A percentile compares a stretch with the other conserved stretches of the same genome.
Conservation (phyloP, 306 rosid genomes). For the Hylodesmum podocarpum region DNA sequence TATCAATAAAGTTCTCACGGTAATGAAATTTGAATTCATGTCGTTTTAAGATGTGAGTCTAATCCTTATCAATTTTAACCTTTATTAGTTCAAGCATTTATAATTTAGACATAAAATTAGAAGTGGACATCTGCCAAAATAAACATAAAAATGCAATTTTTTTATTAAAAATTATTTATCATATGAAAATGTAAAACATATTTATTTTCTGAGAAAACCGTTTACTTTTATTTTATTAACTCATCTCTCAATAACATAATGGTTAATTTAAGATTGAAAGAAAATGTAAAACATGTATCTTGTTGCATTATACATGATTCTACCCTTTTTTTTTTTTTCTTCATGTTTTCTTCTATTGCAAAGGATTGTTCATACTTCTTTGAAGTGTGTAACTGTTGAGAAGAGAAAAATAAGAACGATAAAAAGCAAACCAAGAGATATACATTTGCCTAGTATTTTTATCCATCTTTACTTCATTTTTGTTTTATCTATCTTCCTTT, state of each 20-base stretch:
- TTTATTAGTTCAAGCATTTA: too few species aligned
- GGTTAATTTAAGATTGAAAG: not conserved
- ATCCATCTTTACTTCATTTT: not conserved
- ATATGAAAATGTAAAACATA: too few species aligned
- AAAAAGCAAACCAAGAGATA: not conserved
- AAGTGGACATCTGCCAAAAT: too few species aligned
- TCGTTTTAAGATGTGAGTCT: too few species aligned
- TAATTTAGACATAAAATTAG: too few species aligned
- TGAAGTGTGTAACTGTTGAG: not conserved
- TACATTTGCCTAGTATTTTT: not conserved
- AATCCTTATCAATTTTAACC: too few species aligned
- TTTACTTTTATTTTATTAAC: not conserved
- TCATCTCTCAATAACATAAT: not conserved
- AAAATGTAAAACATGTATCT: not conserved
- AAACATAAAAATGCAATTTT: too few species aligned
- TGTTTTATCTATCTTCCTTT: not conserved
- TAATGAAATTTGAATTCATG: too few species aligned
- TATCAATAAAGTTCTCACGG: too few species aligned
- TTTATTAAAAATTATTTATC: too few species aligned
- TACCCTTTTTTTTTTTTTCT: not conserved
- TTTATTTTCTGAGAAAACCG: not conserved
- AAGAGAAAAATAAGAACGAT: not conserved
- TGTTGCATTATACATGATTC: not conserved
- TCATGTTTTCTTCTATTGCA: not conserved
- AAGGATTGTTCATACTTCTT: not conserved